Percentiles rank a stretch among this genome's conserved stretches.
phyloP scores from a whole-genome alignment of 1,284 basidiomycete species.

The Puccinia hordei region DNA sequence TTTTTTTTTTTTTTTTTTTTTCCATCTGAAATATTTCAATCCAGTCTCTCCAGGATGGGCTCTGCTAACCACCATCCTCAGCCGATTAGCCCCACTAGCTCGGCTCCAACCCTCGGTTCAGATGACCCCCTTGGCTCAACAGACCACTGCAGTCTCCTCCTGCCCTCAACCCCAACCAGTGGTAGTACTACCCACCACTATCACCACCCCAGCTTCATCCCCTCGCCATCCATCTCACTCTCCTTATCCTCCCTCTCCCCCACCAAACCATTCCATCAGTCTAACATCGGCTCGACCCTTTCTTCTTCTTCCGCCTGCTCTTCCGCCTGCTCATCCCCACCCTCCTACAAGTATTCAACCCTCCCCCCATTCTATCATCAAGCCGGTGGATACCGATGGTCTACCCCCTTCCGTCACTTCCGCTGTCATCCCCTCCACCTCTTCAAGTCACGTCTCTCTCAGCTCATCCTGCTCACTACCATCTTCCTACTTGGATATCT shows the following conservation, averaged over 20 bases:
- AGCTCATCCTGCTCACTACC: background rate
- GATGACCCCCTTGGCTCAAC: no score
- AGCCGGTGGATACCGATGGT: background rate
- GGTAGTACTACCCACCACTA: background rate
- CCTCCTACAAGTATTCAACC: slow-evolving; percentile 18
- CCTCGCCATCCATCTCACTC: slow-evolving; percentile 21
- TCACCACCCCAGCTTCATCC: background rate
- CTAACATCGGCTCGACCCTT: background rate
- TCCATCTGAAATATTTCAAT: no score
- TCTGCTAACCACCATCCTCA: no score
- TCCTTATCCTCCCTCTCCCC: slow-evolving; percentile 25
- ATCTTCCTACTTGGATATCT: slow-evolving; percentile 36
- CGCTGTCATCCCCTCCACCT: slow-evolving; percentile 3
- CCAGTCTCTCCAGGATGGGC: no score
- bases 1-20: no score
- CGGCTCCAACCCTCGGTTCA: no score
- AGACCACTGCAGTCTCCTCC: no score
- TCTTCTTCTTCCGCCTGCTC: slow-evolving; percentile 28
- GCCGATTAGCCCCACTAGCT: no score
- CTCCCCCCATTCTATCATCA: slow-evolving; percentile 16
- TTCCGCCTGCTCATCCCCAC: slow-evolving; percentile 21
- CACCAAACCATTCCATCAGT: slow-evolving; percentile 13
- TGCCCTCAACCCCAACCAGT: no score
- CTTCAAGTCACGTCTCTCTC: slow-evolving; percentile 8
- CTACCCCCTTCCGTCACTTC: background rate